phyloP scores from a whole-genome alignment of 2,329 filamentous ascomycete genomes.

The Ophiostoma triangulosporum region DNA sequence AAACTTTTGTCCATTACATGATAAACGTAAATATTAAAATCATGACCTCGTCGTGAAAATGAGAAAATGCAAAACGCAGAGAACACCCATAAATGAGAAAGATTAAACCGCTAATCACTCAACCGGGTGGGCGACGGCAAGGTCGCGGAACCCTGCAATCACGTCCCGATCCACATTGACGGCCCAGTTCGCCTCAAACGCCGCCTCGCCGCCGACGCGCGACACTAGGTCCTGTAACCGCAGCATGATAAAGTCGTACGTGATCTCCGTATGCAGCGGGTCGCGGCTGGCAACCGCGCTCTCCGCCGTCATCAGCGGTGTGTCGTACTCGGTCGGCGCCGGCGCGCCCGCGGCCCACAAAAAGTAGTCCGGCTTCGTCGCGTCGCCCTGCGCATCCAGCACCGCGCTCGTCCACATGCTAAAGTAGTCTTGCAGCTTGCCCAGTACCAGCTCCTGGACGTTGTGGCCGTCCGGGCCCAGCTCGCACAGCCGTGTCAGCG shows the following conservation, averaged over 20 bases:
- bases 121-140: conserved; percentile 14
- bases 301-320: conserved; percentile 39
- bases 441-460: conserved; percentile 40
- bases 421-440: conserved; percentile 58
- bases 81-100: too few species aligned
- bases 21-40: too few species aligned
- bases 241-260: conserved; percentile 49
- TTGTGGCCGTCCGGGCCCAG: conserved; percentile 20
- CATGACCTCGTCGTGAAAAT: too few species aligned
- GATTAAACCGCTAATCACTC: too few species aligned
- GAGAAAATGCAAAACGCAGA: too few species aligned
- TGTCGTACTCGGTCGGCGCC: conserved; percentile 37
- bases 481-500: conserved; percentile 58
- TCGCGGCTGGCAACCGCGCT: conserved; percentile 44
- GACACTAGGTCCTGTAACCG: conserved; percentile 46
- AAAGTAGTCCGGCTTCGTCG: conserved; percentile 37
- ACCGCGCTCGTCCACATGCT: conserved; percentile 62
- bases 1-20: too few species aligned
- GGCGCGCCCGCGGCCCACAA: conserved; percentile 28
- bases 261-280: conserved; percentile 52
- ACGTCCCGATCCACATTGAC: conserved; percentile 66
- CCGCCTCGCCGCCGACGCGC: conserved; percentile 47
- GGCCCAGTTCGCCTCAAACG: conserved; percentile 55
- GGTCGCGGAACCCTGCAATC: conserved; percentile 44
- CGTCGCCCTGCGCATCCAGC: conserved; percentile 46